Base-by-base conservation (phyloP, 2,329 filamentous ascomycete species). In the Aspergillus neotritici region DNA sequence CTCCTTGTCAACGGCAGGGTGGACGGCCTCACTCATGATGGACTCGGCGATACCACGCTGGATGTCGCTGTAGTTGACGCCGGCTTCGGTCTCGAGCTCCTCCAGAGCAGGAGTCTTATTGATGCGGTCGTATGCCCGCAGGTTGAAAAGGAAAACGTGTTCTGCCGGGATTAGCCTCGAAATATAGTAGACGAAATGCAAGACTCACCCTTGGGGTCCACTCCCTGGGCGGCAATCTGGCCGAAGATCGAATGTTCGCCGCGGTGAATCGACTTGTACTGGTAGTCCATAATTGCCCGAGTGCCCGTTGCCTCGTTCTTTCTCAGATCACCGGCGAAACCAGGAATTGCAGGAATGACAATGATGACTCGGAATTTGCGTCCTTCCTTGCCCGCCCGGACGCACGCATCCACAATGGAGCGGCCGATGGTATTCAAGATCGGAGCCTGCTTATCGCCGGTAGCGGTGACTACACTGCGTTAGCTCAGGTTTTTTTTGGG, bases 261-360 rank as follows among this genome's bases (percentile, higher is more conserved):
- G 34, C 93, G 84, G 59, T 85, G 87, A 52, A 98, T 94, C 0
- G 88, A 94, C 68, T 94, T 94, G 74, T 93, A 98, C 63, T 97
- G 93, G 60, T 95, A 97, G 63, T 97, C 90, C 88, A 98, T 97
- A 58, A 97, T 98, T 9, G 90, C 91, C 37, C 88, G 72, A 0
- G 91, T 97, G 8, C 91, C 91, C 1, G 80, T 80, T 0, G 91
- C 91, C 14, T 86, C 88, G 55, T 87, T 82, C 10, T 89, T 82
- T 44, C 90, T 76, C 25, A 98, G 74, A 60, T 97, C 91, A 35
- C 91, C 91, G 0, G 91, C 90, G 56, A 98, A 98, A 0, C 91
- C 93, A 6, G 93, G 91, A 44, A 98, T 84, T 1, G 88, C 84
- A 2, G 93, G 93, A 40, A 97, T 94, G 16, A 97, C 55, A 44